Evolutionary conservation across 2,329 filamentous ascomycete species (phyloP).

Genomic region (Venturia asperata): DNA sequence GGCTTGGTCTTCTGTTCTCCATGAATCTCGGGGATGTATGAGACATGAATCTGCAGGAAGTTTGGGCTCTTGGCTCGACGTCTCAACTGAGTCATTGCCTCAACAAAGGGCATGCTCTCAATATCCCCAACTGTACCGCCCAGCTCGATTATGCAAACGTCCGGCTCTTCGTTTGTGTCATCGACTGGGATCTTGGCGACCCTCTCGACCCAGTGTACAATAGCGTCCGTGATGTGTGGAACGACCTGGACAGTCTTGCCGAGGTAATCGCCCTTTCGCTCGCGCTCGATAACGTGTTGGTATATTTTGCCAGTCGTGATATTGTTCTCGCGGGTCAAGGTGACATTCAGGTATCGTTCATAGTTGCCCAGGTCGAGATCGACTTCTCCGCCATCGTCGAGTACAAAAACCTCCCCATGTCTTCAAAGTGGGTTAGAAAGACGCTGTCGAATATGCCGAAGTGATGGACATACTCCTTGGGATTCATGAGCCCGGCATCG

Average conservation of each 20-base stretch:
- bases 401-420: constrained; percentile 85
- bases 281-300: constrained; percentile 73
- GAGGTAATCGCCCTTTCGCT: constrained; percentile 69
- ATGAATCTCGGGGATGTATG: constrained; percentile 69
- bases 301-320: constrained; percentile 98
- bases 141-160: constrained; percentile 81
- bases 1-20: constrained; percentile 94
- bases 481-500: constrained; percentile 67
- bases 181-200: constrained; percentile 83
- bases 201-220: constrained; percentile 85
- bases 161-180: constrained; percentile 71
- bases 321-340: constrained; percentile 79
- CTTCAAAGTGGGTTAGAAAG: constrained; percentile 34
- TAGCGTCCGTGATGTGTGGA: constrained; percentile 83
- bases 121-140: constrained; percentile 72
- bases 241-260: constrained; percentile 87
- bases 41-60: constrained; percentile 84
- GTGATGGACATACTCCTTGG: constrained; percentile 47
- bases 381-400: constrained; percentile 73
- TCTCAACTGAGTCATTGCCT: constrained; percentile 74
- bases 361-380: constrained; percentile 72
- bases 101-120: constrained; percentile 79
- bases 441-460: neutral
- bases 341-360: constrained; percentile 74
- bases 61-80: constrained; percentile 66